Evolutionary conservation across 257 asterid species (phyloP).

Genomic region (Primulina tabacum): DNA sequence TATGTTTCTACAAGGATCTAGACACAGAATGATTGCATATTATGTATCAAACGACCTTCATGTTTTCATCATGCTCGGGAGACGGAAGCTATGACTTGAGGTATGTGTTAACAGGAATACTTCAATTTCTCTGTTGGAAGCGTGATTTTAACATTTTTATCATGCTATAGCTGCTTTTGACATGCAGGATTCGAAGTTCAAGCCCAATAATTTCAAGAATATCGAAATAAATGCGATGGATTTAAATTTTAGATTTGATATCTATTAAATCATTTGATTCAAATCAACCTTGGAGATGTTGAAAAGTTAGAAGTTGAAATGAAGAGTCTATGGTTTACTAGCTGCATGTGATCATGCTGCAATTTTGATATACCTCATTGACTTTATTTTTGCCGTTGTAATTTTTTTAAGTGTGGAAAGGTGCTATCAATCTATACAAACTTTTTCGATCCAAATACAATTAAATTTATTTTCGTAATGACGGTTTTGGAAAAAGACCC

Average conservation of each 20-base stretch:
- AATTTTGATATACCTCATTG: not conserved
- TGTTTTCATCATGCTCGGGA: not conserved
- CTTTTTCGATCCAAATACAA: not conserved
- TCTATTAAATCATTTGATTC: too few species aligned
- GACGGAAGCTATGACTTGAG: too few species aligned
- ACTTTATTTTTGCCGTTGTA: not conserved
- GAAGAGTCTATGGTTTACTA: not conserved
- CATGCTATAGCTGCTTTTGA: not conserved
- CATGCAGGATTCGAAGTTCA: not conserved
- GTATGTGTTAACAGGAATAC: too few species aligned
- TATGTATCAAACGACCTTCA: not conserved
- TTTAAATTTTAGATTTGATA: too few species aligned
- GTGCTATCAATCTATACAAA: not conserved
- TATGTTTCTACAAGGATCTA: not conserved
- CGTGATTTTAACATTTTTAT: too few species aligned
- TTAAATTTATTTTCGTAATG: not conserved
- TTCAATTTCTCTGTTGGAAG: too few species aligned
- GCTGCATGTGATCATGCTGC: not conserved
- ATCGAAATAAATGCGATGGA: too few species aligned
- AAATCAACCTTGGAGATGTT: not conserved
- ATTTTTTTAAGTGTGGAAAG: too few species aligned
- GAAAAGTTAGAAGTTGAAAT: too few species aligned
- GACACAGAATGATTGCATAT: not conserved
- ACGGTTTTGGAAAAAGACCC: not conserved
- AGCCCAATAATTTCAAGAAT: not conserved